Evolutionary conservation across 202 grass and related monocot genomes (phyloP).

Genomic region (Panicum virgatum): DNA sequence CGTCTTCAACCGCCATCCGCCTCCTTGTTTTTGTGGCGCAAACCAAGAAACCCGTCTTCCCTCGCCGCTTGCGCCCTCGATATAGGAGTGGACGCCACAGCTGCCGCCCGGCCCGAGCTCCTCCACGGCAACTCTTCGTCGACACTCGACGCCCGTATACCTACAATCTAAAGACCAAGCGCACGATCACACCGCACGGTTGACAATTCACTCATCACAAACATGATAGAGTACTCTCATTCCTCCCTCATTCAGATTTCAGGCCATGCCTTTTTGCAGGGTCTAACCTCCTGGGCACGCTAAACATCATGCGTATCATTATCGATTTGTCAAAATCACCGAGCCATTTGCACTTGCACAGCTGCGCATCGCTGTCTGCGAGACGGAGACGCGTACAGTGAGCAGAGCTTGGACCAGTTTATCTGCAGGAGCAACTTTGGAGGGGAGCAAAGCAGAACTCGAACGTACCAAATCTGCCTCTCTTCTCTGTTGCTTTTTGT

Average conservation of each 20-base stretch:
- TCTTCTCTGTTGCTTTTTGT: conserved; percentile 10
- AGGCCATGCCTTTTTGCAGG: not conserved
- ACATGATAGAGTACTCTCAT: no score
- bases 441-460: not conserved
- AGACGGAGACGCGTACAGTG: not conserved
- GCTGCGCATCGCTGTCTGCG: not conserved
- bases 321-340: not conserved
- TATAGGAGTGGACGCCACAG: no score
- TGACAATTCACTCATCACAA: no score
- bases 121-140: no score
- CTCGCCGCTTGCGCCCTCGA: no score
- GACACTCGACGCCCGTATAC: no score
- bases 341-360: not conserved
- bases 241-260: not conserved
- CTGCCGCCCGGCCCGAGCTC: no score
- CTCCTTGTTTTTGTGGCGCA: no score
- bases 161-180: no score
- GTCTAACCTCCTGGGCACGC: not conserved
- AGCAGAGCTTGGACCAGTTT: not conserved
- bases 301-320: not conserved
- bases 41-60: no score
- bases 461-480: not conserved
- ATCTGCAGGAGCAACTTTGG: not conserved
- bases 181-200: no score
- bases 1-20: no score